Base-by-base conservation (phyloP, 2,329 filamentous ascomycete genomes). In the Colletotrichum cordylinicola region DNA sequence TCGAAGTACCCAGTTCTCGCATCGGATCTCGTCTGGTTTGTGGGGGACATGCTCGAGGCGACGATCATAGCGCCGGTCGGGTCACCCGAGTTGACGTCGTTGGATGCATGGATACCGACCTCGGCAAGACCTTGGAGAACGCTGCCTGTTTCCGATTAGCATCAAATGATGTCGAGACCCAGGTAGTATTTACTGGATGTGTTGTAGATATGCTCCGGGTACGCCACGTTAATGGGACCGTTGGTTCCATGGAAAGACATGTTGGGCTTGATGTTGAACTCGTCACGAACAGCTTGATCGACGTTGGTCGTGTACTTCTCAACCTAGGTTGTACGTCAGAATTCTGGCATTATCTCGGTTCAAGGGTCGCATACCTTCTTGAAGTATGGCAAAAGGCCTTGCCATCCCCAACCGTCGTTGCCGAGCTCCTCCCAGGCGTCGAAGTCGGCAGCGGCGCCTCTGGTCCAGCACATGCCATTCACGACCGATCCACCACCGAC, bases 381-480 rank as follows among this genome's bases (percentile, higher is more conserved):
- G 77, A 90, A 88, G 77, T 90, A 90, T 0, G 86, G 88, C 1
- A 88, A 79, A 13, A 91, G 79, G 27, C 81, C 82, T 2, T 85
- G 77, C 84, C 85, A 88, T 21, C 84, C 83, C 87, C 86, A 88
- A 3, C 83, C 84, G 1, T 81, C 79, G 61, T 86, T 86, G 0
- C 86, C 86, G 6, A 88, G 79, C 4, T 81, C 81, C 70, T 84
- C 84, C 86, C 86, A 88, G 27, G 83, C 83, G 60, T 88, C 84
- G 67, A 85, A 88, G 74, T 87, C 85, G 16, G 80, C 81, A 9
- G 80, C 81, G 16, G 84, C 82, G 8, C 86, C 85, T 24, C 86
- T 80, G 31, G 82, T 84, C 80, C 85, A 87, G 64, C 85, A 85
- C 79, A 87, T 81, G 18, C 85, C 86, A 70, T 87, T 87, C 67